phyloP scores from a whole-genome alignment of 2,329 filamentous ascomycete species.

The Fusarium gaditjirri region DNA sequence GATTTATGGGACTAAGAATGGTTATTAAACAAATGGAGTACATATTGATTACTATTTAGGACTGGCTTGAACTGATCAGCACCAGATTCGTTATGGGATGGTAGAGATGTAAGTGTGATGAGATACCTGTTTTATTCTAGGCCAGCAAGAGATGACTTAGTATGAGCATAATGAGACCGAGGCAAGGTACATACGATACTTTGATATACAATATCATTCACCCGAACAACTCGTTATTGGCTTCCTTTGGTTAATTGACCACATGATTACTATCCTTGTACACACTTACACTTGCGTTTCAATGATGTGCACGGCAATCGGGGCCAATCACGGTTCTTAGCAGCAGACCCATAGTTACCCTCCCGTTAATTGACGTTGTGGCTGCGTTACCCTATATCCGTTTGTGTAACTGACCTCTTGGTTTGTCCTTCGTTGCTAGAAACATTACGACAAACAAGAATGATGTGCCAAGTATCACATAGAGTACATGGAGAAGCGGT shows the following conservation, averaged over 20 bases:
- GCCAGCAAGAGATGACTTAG: neutral
- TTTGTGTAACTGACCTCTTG: neutral
- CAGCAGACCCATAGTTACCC: neutral
- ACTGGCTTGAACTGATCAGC: neutral
- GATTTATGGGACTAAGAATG: neutral
- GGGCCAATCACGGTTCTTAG: neutral
- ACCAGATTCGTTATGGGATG: neutral
- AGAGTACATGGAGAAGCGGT: fast-evolving
- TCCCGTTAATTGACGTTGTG: neutral
- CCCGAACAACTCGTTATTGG: too few species aligned
- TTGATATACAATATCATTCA: too few species aligned
- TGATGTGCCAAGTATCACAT: fast-evolving
- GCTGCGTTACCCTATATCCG: neutral
- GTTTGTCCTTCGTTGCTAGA: neutral
- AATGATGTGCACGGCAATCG: neutral
- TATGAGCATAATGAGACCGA: neutral
- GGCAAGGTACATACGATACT: too few species aligned
- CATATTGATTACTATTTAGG: neutral
- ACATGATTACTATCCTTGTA: neutral
- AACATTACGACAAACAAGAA: neutral
- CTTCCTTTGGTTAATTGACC: neutral
- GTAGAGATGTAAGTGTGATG: neutral
- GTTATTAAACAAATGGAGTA: neutral
- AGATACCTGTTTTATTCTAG: neutral
- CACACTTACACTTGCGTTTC: neutral